Conservation (phyloP, 192 early-diverging fungal genomes). For the Coemansia sp. region DNA sequence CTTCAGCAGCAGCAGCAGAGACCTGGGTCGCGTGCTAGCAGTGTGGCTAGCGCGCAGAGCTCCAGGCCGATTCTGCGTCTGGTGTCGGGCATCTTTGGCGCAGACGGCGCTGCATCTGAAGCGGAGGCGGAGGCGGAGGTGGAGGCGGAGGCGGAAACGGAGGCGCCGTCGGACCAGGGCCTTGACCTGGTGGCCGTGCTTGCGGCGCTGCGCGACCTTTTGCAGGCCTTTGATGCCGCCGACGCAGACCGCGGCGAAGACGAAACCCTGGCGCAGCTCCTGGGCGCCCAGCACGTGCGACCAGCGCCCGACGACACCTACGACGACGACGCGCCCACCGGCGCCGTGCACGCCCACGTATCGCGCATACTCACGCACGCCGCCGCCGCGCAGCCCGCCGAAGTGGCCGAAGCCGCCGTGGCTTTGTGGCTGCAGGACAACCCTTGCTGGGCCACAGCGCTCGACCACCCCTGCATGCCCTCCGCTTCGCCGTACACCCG, state of each 20-base stretch:
- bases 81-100: constrained; percentile 37
- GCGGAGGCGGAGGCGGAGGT: not conserved
- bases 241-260: not conserved
- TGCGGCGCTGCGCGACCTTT: constrained; percentile 33
- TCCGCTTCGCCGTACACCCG: not conserved
- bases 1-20: constrained; percentile 7
- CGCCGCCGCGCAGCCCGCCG: constrained; percentile 15
- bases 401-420: constrained; percentile 32
- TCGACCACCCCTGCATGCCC: constrained; percentile 11
- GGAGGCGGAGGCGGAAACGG: not conserved
- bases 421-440: constrained; percentile 43
- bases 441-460: constrained; percentile 33
- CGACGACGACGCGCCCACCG: constrained; percentile 13
- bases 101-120: not conserved
- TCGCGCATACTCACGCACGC: constrained; percentile 31
- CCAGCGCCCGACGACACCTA: not conserved
- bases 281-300: not conserved
- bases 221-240: constrained; percentile 29
- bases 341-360: constrained; percentile 22
- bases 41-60: constrained; percentile 8
- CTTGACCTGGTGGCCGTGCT: constrained; percentile 29
- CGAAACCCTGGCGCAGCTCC: not conserved
- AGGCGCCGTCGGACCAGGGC: not conserved
- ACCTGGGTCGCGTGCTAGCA: constrained; percentile 32
- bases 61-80: constrained; percentile 30